These are phyloP conservation scores for Globisporangium solare DNA, from an alignment of 352 stramenopile species.

Conservation along the genomic window DNA sequence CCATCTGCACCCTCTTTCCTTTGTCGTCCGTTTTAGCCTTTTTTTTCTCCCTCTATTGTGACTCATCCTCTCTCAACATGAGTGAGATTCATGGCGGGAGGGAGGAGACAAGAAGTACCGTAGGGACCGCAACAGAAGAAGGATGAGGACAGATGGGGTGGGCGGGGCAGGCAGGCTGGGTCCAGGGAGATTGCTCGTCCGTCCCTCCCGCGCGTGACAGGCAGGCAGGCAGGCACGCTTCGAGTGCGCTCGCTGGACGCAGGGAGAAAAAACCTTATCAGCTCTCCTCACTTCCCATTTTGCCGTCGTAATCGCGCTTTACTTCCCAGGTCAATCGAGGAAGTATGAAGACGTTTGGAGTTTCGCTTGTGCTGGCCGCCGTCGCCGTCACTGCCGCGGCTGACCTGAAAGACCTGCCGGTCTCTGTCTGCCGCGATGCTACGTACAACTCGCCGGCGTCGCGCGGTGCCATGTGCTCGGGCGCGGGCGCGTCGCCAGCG, in stretches of 20 bases:
- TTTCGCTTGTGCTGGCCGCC: constrained; percentile 23
- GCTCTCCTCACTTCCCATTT: constrained; percentile 28
- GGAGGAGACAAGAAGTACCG: no score
- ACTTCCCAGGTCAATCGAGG: constrained; percentile 11
- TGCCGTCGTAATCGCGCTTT: constrained; percentile 25
- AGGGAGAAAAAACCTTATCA: constrained; percentile 2
- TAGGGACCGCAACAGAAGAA: no score
- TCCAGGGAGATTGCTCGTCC: no score
- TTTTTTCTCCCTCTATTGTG: no score
- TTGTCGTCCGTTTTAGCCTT: no score
- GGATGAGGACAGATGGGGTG: no score
- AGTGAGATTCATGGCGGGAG: no score
- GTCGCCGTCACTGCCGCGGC: constrained; percentile 22
- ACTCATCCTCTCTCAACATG: no score
- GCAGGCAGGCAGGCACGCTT: no score
- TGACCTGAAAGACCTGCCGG: constrained; percentile 25
- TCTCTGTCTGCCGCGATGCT: constrained; percentile 12
- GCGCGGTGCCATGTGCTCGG: constrained; percentile 11
- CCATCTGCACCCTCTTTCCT: no score
- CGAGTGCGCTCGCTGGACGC: constrained; percentile 3
- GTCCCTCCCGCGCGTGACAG: background rate
- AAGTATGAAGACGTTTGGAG: constrained; percentile 33
- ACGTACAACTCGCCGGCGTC: constrained; percentile 12
- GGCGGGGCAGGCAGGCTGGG: no score
- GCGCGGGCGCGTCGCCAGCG: constrained; percentile 4